Evolutionary conservation across 148 eudicot genomes (phyloP).

Genomic region (Agrostemma githago): DNA sequence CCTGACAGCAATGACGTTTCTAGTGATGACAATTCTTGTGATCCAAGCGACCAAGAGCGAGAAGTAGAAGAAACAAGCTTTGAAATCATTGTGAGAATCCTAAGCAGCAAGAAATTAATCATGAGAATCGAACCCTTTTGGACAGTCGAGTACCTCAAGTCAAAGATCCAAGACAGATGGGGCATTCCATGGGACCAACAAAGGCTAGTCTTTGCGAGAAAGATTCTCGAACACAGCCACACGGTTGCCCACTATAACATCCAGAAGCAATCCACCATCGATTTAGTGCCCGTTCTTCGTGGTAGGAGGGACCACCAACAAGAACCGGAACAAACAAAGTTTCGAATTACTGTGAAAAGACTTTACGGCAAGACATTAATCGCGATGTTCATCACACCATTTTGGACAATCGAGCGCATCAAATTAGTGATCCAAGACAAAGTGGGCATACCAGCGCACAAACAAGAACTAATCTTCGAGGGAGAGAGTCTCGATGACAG

Average conservation of each 20-base stretch:
- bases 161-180: too few relatives aligned
- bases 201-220: too few relatives aligned
- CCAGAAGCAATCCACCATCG: too few relatives aligned
- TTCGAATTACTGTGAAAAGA: slow-evolving; percentile 32
- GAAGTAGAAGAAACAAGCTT: not conserved
- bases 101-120: not conserved
- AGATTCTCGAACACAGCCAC: too few relatives aligned
- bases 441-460: slow-evolving; percentile 26
- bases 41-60: not conserved
- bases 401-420: slow-evolving; percentile 28
- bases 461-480: slow-evolving; percentile 28
- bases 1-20: slow-evolving; percentile 15
- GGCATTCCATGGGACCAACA: too few relatives aligned
- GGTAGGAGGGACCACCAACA: too few relatives aligned
- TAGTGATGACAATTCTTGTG: slow-evolving; percentile 3
- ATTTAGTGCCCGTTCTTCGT: too few relatives aligned
- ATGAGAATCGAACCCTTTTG: not conserved
- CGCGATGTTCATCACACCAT: slow-evolving; percentile 25
- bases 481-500: slow-evolving; percentile 30
- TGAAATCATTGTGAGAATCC: not conserved
- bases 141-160: too few relatives aligned
- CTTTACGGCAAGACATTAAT: slow-evolving; percentile 28
- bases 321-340: not conserved
- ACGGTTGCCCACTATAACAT: too few relatives aligned
- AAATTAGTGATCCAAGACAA: slow-evolving; percentile 29